Evolutionary conservation across 306 rosid species (phyloP), one percentile per base, ranked within the genome.

Genomic region (Quillaja saponaria): DNA sequence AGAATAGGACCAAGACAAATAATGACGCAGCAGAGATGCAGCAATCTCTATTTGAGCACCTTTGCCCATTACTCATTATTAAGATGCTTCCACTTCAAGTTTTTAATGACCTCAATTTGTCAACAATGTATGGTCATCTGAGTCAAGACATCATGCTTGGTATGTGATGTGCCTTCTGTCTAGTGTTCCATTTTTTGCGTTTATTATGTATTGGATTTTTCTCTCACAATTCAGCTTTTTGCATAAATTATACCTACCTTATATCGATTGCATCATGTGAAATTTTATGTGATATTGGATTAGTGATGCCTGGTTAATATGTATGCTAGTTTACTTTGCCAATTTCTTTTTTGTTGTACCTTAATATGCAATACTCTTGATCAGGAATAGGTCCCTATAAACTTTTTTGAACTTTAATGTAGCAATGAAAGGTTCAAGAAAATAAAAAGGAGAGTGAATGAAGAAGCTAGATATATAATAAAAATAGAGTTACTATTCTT

Each of bases 51-150:
- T 91, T 91, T 74, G 90, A 86, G 78, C 96, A 73, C 67, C 90
- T 91, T 60, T 91, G 96, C 80, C 95, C 98, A 0, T 64, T 88
- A 74, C 96, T 92, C 21, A 75, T 92, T 35, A 72, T 86, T 68
- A 84, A 86, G 85, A 86, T 88, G 91, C 95, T 92, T 74, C 96
- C 98, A 19, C 63, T 92, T 74, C 81, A 81, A 78, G 73, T 76
- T 60, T 92, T 88, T 78, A 62, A 79, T 80, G 84, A 86, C 74
- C 86, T 73, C 55, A 69, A 76, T 65, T 82, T 86, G 56, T 74
- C 85, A 33, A 17, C 68, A 67, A 75, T 88, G 82, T 92, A 92
- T 65, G 87, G 82, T 53, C 79, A 74, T 57, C 65, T 71, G 66
- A 49, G 67, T 55, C 84, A 77, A 78, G 77, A 61, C 64, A 63